Percentiles rank a stretch among this genome's conserved stretches.
Evolutionary conservation across 2,329 filamentous ascomycete genomes (phyloP).

Genomic region (Penicillium paneum): DNA sequence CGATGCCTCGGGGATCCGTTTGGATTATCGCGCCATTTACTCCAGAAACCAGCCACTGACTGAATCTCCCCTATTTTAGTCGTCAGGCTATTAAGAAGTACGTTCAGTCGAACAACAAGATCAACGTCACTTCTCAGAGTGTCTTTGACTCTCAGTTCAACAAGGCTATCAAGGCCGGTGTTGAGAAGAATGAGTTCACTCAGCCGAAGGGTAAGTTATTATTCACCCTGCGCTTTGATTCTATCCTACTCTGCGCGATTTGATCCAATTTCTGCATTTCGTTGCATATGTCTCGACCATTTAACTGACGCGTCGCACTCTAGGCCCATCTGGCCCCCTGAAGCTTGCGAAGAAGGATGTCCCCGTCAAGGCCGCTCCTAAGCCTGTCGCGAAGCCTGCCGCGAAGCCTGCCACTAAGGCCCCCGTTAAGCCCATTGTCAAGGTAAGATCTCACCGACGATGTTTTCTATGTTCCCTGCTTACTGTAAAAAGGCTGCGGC

Average conservation of each 20-base stretch:
- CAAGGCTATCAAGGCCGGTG: conserved; percentile 75
- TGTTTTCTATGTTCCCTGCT: conserved; percentile 3
- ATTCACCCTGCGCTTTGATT: conserved; percentile 1
- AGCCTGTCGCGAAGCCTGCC: conserved; percentile 17
- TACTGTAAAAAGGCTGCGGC: conserved; percentile 29
- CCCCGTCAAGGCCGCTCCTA: conserved; percentile 30
- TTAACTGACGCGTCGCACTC: conserved; percentile 29
- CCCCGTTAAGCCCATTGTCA: conserved; percentile 22
- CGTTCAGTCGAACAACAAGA: conserved; percentile 67
- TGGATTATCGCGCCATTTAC: conserved; percentile 24
- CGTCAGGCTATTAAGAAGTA: conserved; percentile 74
- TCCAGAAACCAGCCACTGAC: conserved; percentile 20
- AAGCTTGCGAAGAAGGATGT: conserved; percentile 82
- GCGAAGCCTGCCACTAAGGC: conserved; percentile 7
- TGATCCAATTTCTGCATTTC: not conserved
- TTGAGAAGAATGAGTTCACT: conserved; percentile 80
- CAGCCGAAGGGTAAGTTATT: conserved; percentile 79
- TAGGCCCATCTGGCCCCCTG: conserved; percentile 80
- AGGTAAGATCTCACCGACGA: conserved; percentile 12
- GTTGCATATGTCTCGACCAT: not conserved
- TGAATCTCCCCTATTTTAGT: conserved; percentile 45
- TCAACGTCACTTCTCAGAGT: conserved; percentile 53
- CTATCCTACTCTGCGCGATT: not conserved
- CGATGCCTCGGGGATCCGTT: conserved; percentile 12
- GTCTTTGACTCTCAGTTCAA: conserved; percentile 76